Evolutionary conservation across 768 basidiomycete genomes (phyloP).

Genomic region (Daedalea quercina): DNA sequence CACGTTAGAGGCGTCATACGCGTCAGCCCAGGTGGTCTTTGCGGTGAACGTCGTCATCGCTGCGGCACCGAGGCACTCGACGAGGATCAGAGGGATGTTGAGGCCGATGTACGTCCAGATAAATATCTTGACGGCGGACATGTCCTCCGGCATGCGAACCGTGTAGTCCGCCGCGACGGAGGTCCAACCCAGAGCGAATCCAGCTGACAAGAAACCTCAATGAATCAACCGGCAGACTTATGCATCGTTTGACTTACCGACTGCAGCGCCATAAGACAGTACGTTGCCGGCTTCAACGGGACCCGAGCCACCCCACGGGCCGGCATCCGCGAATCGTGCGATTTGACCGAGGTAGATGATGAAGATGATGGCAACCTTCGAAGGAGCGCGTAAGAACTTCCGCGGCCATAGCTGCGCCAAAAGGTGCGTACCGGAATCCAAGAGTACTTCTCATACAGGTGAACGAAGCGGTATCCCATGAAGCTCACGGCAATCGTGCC

Average conservation of each 20-base stretch:
- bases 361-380: conserved; percentile 34
- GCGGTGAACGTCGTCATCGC: conserved; percentile 26
- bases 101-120: conserved; percentile 31
- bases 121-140: conserved; percentile 28
- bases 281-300: conserved; percentile 27
- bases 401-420: neutral
- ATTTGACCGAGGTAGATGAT: conserved; percentile 26
- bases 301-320: conserved; percentile 23
- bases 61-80: conserved; percentile 36
- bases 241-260: conserved; percentile 4
- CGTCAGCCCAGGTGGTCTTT: conserved; percentile 26
- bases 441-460: conserved; percentile 34
- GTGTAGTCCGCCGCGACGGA: conserved; percentile 36
- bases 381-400: conserved; percentile 5
- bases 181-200: conserved; percentile 35
- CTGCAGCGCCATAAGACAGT: conserved; percentile 30
- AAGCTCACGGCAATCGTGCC: conserved; percentile 31
- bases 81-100: conserved; percentile 25
- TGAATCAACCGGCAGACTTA: neutral
- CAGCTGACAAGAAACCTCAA: conserved; percentile 7
- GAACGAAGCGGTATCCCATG: conserved; percentile 36
- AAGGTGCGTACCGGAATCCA: conserved; percentile 1
- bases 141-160: conserved; percentile 31
- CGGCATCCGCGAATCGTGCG: conserved; percentile 20
- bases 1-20: conserved; percentile 26